A percentile compares a stretch with the other conserved stretches of the same genome.
phyloP scores from a whole-genome alignment of 768 basidiomycete species.

The Hericium erinaceus region DNA sequence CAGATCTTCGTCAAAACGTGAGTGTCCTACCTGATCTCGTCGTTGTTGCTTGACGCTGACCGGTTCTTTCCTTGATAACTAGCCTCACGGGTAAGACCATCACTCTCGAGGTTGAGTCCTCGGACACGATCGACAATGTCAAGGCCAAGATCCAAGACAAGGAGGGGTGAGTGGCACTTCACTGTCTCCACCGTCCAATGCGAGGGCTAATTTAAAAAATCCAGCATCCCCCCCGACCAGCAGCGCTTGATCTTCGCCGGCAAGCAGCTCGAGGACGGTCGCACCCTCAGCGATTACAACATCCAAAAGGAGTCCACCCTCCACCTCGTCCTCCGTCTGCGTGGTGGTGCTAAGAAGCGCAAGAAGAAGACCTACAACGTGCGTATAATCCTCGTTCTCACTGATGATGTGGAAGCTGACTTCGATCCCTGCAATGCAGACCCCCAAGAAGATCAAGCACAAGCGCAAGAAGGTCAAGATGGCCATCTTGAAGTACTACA shows the following conservation, averaged over 20 bases:
- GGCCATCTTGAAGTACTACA: conserved; percentile 97
- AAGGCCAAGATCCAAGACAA: conserved; percentile 97
- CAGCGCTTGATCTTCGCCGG: conserved; percentile 99
- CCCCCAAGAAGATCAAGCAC: conserved; percentile 99
- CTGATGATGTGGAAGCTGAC: neutral
- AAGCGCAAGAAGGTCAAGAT: conserved; percentile 99
- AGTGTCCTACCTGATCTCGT: conserved; percentile 20
- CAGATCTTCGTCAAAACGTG: conserved; percentile 99
- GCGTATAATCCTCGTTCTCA: conserved; percentile 19
- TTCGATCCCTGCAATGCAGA: conserved; percentile 34
- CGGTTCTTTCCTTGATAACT: conserved; percentile 7
- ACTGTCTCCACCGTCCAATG: too few species aligned
- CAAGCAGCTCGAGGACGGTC: conserved; percentile 98
- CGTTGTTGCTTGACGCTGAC: conserved; percentile 1
- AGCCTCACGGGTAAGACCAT: conserved; percentile 99
- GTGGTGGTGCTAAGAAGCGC: conserved; percentile 99
- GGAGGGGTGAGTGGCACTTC: conserved; percentile 57
- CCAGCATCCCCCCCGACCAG: conserved; percentile 85
- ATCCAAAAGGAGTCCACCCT: conserved; percentile 99
- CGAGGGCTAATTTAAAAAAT: conserved; percentile 2
- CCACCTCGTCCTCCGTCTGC: conserved; percentile 92
- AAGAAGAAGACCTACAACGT: conserved; percentile 99
- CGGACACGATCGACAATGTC: conserved; percentile 97
- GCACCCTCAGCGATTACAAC: conserved; percentile 92
- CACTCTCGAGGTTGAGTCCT: conserved; percentile 96